Evolutionary conservation across 2,329 filamentous ascomycete genomes (phyloP).

Genomic region (Dactylella cylindrospora): DNA sequence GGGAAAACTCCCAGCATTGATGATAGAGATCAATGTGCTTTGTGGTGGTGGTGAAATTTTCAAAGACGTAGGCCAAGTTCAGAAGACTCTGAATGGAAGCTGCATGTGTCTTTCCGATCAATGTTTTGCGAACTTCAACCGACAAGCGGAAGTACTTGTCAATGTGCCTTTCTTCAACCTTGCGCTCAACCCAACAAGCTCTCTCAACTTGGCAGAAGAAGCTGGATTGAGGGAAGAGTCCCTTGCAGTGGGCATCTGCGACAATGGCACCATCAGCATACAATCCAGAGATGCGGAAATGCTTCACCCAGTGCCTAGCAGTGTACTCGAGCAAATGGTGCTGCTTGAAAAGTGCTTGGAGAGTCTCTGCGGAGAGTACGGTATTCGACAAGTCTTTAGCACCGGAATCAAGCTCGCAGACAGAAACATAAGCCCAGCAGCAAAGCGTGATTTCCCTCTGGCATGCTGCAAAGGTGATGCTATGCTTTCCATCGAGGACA

Average conservation of each 20-base stretch:
- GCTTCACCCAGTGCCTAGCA: slow-evolving; percentile 15
- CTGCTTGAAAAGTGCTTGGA: slow-evolving; percentile 13
- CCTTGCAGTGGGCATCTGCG: slow-evolving; percentile 12
- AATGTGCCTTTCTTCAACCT: slow-evolving; percentile 21
- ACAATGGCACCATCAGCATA: slow-evolving; percentile 1
- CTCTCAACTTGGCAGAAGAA: slow-evolving; percentile 22
- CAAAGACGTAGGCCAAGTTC: slow-evolving; percentile 13
- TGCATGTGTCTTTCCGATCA: slow-evolving; percentile 5
- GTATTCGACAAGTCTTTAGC: not conserved
- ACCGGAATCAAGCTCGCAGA: slow-evolving; percentile 16
- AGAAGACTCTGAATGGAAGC: slow-evolving; percentile 12
- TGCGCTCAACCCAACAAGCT: slow-evolving; percentile 10
- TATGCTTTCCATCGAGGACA: slow-evolving; percentile 1
- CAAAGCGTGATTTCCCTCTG: slow-evolving; percentile 20
- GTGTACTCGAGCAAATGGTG: slow-evolving; percentile 21
- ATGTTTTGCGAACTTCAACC: slow-evolving; percentile 12
- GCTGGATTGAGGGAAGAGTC: slow-evolving; percentile 14
- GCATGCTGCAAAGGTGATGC: slow-evolving; percentile 13
- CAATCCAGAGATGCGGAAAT: slow-evolving; percentile 16
- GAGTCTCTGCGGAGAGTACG: not conserved
- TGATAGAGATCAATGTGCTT: slow-evolving; percentile 20
- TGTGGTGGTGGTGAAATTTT: slow-evolving; percentile 8
- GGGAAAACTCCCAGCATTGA: slow-evolving; percentile 16
- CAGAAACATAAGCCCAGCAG: slow-evolving; percentile 22
- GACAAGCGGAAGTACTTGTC: slow-evolving; percentile 19